Evolutionary conservation across 371 early-diverging fungal species (phyloP).

Genomic region (Mortierella sp.): DNA sequence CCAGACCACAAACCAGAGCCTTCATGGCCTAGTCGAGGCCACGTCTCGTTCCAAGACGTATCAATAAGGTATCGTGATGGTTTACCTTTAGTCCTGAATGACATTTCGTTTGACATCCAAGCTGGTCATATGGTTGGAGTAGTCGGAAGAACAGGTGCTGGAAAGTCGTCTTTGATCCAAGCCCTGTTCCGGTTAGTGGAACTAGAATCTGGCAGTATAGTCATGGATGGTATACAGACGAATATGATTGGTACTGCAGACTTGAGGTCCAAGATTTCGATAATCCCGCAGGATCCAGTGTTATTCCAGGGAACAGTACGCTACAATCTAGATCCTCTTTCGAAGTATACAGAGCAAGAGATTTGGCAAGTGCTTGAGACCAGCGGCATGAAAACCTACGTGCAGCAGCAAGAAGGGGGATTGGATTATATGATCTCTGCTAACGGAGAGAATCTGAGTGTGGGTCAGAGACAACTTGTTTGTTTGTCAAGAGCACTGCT

Average conservation of each 20-base stretch:
- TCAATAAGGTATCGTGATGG: slow-evolving; percentile 47
- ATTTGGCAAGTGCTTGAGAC: slow-evolving; percentile 88
- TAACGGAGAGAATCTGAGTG: slow-evolving; percentile 84
- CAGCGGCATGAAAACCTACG: slow-evolving; percentile 76
- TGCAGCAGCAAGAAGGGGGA: slow-evolving; percentile 74
- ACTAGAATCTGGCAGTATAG: slow-evolving; percentile 77
- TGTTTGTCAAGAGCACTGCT: slow-evolving; percentile 88
- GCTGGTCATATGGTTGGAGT: slow-evolving; percentile 89
- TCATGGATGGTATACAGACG: slow-evolving; percentile 85
- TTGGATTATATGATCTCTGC: slow-evolving; percentile 77
- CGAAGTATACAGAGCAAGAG: slow-evolving; percentile 74
- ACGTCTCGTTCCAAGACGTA: slow-evolving; percentile 31
- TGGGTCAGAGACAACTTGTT: slow-evolving; percentile 92
- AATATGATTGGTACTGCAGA: slow-evolving; percentile 80
- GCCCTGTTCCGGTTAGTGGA: slow-evolving; percentile 93
- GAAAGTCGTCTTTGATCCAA: slow-evolving; percentile 90
- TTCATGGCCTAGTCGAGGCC: slow-evolving; percentile 39
- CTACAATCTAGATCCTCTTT: slow-evolving; percentile 88
- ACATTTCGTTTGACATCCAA: slow-evolving; percentile 72
- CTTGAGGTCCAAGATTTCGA: slow-evolving; percentile 82
- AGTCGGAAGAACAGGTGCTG: slow-evolving; percentile 95
- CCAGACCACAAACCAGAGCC: slow-evolving; percentile 21
- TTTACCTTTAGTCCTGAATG: slow-evolving; percentile 42
- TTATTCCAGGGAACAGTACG: slow-evolving; percentile 79
- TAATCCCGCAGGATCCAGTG: slow-evolving; percentile 97